Evolutionary conservation across 2,329 filamentous ascomycete genomes (phyloP), one percentile per base, ranked within the genome.

Genomic region (Fusarium sp.): DNA sequence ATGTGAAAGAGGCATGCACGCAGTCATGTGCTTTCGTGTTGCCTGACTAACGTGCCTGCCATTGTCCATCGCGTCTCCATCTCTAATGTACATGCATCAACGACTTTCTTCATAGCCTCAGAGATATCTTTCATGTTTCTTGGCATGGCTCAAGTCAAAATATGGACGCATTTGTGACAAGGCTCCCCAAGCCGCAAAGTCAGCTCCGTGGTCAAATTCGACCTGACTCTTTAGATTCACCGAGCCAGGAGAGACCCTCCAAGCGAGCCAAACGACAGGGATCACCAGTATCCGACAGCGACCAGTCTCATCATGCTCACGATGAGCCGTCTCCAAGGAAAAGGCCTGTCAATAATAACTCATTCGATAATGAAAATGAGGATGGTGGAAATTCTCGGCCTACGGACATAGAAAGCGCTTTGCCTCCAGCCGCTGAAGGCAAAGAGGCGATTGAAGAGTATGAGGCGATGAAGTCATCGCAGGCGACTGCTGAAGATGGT

Each of bases 371-470:
- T 45, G 60, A 68, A 13, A 57, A 71, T 18, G 42, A 42, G 31
- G 23, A 58, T 16, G 69, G 59, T n/a, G 61, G 63, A 18, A 44
- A 65, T 11, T 62, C 73, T 38, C 65, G 56, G 36, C 59, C 69
- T 42, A 80, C 78, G 2, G 79, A 77, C 6, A 71, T 80, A n/a
- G 82, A 80, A 71, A 78, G 84, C 65, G 90, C 90, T 8, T 81
- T 97, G 8, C 92, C 92, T 15, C 83, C 85, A 1, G 83, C 95
- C 3, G 82, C 87, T 68, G 86, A 86, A 4, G 90, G 91, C 67
- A 84, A 90, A 71, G 85, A 91, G 61, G 92, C 93, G 4, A 92
- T 97, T 61, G 85, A 91, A 65, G 88, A 92, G 68, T 97, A 97
- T 74, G 92, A 97, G 78, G 83, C 84, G 3, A 89, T 89, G 67